phyloP scores from a whole-genome alignment of 306 rosid genomes.

The Cicer cuneatum region DNA sequence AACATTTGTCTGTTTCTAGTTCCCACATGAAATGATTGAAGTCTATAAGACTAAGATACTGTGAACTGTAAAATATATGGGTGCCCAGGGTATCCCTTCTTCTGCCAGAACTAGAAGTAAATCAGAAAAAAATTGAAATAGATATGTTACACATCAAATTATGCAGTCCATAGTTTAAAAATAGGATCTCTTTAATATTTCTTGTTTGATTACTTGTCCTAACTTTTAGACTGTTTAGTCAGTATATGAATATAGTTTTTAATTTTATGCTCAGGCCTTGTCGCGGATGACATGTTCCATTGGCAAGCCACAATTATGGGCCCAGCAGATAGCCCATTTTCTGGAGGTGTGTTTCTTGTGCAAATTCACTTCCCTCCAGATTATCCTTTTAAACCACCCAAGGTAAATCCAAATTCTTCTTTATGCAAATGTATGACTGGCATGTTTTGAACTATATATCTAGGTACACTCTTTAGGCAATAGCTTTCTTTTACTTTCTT shows the following conservation, averaged over 20 bases:
- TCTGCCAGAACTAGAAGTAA: neutral
- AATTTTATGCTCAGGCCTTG: conserved; percentile 35
- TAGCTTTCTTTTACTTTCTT: neutral
- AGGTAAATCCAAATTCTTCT: conserved; percentile 41
- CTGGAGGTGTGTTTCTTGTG: conserved; percentile 59
- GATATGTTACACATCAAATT: neutral
- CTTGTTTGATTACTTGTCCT: neutral
- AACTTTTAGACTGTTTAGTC: conserved; percentile 10
- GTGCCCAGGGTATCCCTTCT: neutral
- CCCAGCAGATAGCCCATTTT: conserved; percentile 48
- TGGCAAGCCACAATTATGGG: conserved; percentile 55
- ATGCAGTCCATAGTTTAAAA: neutral
- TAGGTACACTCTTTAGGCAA: conserved; percentile 1
- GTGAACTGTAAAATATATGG: too few relatives aligned
- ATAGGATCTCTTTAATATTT: neutral
- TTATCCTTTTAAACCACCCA: conserved; percentile 67
- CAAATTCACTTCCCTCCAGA: conserved; percentile 60
- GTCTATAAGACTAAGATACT: neutral
- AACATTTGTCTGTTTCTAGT: conserved; percentile 16
- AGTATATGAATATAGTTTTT: conserved; percentile 3
- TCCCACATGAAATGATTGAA: neutral
- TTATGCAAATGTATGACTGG: neutral
- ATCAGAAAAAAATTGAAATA: neutral
- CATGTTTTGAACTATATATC: conserved; percentile 5
- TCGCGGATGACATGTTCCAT: conserved; percentile 41